Conservation (phyloP, 805 yeast species). For the Wickerhamiella spandovensis region DNA sequence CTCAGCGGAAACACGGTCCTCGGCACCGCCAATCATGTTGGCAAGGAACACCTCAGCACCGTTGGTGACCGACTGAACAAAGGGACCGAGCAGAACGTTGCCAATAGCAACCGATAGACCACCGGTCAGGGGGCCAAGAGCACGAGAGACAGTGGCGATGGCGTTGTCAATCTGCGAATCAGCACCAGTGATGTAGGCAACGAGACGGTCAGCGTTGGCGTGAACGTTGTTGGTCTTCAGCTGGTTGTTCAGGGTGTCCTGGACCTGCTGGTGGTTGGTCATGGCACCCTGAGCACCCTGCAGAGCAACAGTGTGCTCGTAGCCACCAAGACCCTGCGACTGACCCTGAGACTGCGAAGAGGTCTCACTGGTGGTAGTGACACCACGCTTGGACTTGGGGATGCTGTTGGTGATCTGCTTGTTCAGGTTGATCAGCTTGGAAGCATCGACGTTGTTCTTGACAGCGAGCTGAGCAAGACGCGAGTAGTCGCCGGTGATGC, state of each 20-base stretch:
- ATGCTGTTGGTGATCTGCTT: constrained; percentile 10
- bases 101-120: constrained; percentile 14
- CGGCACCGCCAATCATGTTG: constrained; percentile 8
- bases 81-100: constrained; percentile 19
- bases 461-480: constrained; percentile 15
- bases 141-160: constrained; percentile 13
- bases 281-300: constrained; percentile 11
- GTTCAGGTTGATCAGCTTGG: constrained; percentile 11
- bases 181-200: constrained; percentile 21
- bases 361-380: neutral
- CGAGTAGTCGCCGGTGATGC: constrained; percentile 12
- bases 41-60: constrained; percentile 22
- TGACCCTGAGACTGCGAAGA: too few species aligned
- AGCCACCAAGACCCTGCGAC: neutral
- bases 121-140: constrained; percentile 13
- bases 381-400: constrained; percentile 4
- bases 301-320: neutral
- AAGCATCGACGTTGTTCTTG: constrained; percentile 10
- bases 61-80: constrained; percentile 22
- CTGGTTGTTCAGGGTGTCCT: constrained; percentile 8
- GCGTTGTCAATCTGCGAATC: constrained; percentile 24
- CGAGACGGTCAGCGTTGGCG: constrained; percentile 10
- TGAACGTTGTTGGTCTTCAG: constrained; percentile 5
- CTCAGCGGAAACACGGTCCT: constrained; percentile 9
- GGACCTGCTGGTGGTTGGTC: constrained; percentile 13